Conservation (phyloP, 257 asterid species). For the Coffea eugenioides region DNA sequence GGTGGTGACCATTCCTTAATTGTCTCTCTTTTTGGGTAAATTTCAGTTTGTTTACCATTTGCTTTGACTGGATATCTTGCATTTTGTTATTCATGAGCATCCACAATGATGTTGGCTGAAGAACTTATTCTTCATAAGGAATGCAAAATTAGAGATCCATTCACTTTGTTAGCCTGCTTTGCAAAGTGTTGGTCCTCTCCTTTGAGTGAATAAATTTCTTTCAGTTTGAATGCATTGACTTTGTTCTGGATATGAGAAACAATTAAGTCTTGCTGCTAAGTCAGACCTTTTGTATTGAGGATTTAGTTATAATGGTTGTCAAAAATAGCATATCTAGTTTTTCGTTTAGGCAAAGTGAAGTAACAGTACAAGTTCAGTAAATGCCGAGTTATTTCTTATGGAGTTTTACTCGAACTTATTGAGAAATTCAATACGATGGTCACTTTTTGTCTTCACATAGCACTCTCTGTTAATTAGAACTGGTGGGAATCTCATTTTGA, state of each 20-base stretch:
- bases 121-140: neutral
- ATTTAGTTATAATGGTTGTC: neutral
- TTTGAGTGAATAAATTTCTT: neutral
- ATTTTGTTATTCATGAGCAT: neutral
- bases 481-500: neutral
- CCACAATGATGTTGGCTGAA: neutral
- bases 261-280: neutral
- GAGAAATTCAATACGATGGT: neutral
- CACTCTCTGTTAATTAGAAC: neutral
- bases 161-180: neutral
- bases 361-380: neutral
- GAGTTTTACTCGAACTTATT: neutral
- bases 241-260: neutral
- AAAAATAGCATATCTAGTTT: neutral
- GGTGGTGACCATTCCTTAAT: neutral
- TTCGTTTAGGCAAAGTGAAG: neutral
- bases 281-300: neutral
- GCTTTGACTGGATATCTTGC: neutral
- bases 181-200: neutral
- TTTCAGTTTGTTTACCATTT: conserved; percentile 3
- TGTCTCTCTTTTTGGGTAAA: neutral
- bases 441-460: neutral
- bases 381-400: neutral
- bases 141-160: too few relatives aligned
- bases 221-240: neutral